These are phyloP conservation scores for Fusarium sp. DNA, from an alignment of 2,329 filamentous ascomycete genomes.

Conservation along the genomic window DNA sequence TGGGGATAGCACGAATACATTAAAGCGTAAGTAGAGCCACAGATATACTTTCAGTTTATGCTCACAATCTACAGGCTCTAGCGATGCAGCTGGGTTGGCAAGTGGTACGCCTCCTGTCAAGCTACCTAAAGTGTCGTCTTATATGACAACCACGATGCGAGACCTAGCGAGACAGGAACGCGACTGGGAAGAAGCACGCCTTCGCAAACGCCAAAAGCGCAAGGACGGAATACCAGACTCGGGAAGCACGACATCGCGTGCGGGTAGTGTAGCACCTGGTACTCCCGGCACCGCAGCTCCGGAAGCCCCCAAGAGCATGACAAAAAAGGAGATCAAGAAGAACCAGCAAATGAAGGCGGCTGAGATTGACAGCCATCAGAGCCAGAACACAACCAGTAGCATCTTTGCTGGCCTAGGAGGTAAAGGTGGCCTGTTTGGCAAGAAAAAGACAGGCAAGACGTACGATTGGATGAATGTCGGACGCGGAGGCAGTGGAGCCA, in stretches of 20 bases:
- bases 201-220: slow-evolving; percentile 74
- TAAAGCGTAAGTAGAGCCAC: slow-evolving; percentile 66
- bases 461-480: slow-evolving; percentile 79
- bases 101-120: slow-evolving; percentile 59
- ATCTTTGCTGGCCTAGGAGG: slow-evolving; percentile 75
- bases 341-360: slow-evolving; percentile 80
- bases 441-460: slow-evolving; percentile 72
- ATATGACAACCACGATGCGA: slow-evolving; percentile 66
- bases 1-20: slow-evolving; percentile 64
- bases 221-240: slow-evolving; percentile 66
- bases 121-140: slow-evolving; percentile 62
- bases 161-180: slow-evolving; percentile 73
- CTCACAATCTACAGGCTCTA: slow-evolving; percentile 53
- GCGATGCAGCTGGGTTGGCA: slow-evolving; percentile 48
- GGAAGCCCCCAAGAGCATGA: slow-evolving; percentile 74
- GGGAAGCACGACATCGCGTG: slow-evolving; percentile 59
- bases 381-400: slow-evolving; percentile 84
- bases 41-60: slow-evolving; percentile 1
- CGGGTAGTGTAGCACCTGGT: slow-evolving; percentile 67
- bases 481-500: slow-evolving; percentile 63
- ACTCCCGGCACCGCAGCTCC: slow-evolving; percentile 72
- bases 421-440: slow-evolving; percentile 66
- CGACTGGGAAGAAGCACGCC: slow-evolving; percentile 76
- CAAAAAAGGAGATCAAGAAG: slow-evolving; percentile 87
- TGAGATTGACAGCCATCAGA: slow-evolving; percentile 81